These are phyloP conservation scores for Escallonia herrerae DNA, from an alignment of 129 eudicot genomes.

Conservation along the genomic window DNA sequence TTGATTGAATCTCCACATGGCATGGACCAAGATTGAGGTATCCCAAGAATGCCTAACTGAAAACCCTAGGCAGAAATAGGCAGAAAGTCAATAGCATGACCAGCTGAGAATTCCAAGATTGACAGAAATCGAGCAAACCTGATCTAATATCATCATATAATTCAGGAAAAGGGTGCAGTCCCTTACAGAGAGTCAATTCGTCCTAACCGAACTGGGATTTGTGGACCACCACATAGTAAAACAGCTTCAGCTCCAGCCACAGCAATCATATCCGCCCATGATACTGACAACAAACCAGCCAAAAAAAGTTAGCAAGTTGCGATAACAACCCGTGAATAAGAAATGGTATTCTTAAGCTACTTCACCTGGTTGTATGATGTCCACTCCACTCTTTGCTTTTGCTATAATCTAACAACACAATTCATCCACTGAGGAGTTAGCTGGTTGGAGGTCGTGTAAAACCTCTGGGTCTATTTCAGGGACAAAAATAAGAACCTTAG, in stretches of 20 bases:
- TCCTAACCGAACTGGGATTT: slow-evolving; percentile 69
- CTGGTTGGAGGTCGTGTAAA: slow-evolving; percentile 11
- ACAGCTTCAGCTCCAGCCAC: slow-evolving; percentile 94
- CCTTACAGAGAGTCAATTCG: slow-evolving; percentile 80
- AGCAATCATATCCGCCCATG: slow-evolving; percentile 90
- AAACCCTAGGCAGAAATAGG: no score
- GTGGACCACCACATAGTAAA: slow-evolving; percentile 85
- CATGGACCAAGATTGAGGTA: background rate
- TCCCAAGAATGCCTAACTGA: background rate
- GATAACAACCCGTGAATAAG: background rate
- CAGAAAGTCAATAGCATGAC: background rate
- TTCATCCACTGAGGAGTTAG: slow-evolving; percentile 26
- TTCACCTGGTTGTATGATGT: slow-evolving; percentile 50
- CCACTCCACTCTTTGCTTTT: slow-evolving; percentile 73
- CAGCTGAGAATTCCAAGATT: background rate
- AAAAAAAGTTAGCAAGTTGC: background rate
- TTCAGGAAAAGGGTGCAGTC: slow-evolving; percentile 10
- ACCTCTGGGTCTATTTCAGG: slow-evolving; percentile 5
- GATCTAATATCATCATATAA: slow-evolving; percentile 20
- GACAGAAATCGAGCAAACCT: slow-evolving; percentile 4
- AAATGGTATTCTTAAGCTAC: slow-evolving; percentile 2
- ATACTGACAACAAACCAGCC: slow-evolving; percentile 28
- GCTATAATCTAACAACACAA: slow-evolving; percentile 48
- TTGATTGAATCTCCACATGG: background rate
- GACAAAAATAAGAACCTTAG: slow-evolving; percentile 1